phyloP scores from a whole-genome alignment of 2,329 filamentous ascomycete genomes.

The Clarireedia sp. region DNA sequence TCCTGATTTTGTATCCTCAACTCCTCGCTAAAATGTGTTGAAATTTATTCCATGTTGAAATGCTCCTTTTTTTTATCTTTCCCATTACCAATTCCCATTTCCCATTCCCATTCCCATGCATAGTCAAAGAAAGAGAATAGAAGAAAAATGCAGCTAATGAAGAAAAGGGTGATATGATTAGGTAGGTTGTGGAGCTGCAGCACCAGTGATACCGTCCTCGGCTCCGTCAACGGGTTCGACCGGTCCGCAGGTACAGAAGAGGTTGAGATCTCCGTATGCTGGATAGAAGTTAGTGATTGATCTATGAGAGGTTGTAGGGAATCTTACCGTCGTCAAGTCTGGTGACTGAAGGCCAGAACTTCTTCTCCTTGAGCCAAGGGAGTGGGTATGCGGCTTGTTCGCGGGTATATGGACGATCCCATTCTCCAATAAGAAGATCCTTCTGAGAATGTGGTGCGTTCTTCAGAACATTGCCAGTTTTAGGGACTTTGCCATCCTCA shows the following conservation, averaged over 20 bases:
- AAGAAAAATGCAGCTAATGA: no score
- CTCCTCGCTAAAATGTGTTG: no score
- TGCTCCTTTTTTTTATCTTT: no score
- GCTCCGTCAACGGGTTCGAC: constrained; percentile 67
- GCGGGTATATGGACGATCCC: constrained; percentile 74
- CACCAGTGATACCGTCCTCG: constrained; percentile 24
- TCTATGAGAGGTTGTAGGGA: constrained; percentile 9
- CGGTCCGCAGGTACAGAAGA: constrained; percentile 90
- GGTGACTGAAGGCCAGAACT: constrained; percentile 90
- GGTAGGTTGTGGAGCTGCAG: constrained; percentile 20
- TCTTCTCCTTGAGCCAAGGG: constrained; percentile 80
- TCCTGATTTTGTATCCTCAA: no score
- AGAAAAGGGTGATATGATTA: constrained; percentile 8
- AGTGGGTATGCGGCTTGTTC: constrained; percentile 84
- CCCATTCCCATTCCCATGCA: no score
- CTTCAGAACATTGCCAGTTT: constrained; percentile 76
- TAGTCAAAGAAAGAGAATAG: no score
- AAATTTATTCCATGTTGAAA: no score
- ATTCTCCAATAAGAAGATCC: constrained; percentile 68
- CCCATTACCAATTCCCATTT: no score
- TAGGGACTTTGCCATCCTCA: constrained; percentile 69
- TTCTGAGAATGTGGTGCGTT: constrained; percentile 79
- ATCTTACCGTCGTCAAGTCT: constrained; percentile 78
- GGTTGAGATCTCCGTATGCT: constrained; percentile 86
- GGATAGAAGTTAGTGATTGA: constrained; percentile 13